Evolutionary conservation across 805 yeast genomes (phyloP).

Genomic region (Tetrapisispora phaffii): DNA sequence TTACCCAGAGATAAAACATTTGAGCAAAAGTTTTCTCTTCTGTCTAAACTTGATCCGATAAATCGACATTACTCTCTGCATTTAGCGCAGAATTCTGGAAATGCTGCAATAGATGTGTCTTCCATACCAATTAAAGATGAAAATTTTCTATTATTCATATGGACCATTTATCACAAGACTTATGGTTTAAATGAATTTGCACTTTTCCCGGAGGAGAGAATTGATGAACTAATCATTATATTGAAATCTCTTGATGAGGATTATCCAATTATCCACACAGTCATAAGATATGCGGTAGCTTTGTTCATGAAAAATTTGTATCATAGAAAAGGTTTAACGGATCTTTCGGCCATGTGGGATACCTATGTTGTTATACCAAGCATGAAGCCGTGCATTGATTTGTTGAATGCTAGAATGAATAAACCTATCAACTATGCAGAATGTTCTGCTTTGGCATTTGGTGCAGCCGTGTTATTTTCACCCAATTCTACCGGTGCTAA

Average conservation of each 20-base stretch:
- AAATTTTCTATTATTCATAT: conserved; percentile 4
- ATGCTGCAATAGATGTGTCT: not conserved
- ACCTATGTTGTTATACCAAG: conserved; percentile 7
- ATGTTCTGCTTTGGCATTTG: conserved; percentile 4
- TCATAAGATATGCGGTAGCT: conserved; percentile 5
- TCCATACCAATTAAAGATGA: conserved; percentile 3
- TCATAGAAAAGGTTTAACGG: not conserved
- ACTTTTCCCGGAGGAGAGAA: conserved; percentile 5
- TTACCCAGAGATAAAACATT: not conserved
- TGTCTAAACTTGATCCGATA: not conserved
- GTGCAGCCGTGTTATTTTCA: conserved; percentile 4
- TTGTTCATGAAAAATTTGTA: conserved; percentile 6
- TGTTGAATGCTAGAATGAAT: not conserved
- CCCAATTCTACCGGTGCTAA: conserved; percentile 4
- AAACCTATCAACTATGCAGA: conserved; percentile 2
- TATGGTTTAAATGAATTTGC: conserved; percentile 2
- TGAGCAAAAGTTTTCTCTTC: not conserved
- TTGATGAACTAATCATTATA: conserved; percentile 1
- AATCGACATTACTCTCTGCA: not conserved
- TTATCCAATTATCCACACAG: conserved; percentile 1
- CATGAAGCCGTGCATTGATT: conserved; percentile 6
- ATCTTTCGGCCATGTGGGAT: conserved; percentile 7
- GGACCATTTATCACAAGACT: conserved; percentile 4
- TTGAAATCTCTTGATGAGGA: conserved; percentile 1
- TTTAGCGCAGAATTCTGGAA: not conserved